Evolutionary conservation across 768 basidiomycete species (phyloP).

Genomic region (Filobasidium wieringae): DNA sequence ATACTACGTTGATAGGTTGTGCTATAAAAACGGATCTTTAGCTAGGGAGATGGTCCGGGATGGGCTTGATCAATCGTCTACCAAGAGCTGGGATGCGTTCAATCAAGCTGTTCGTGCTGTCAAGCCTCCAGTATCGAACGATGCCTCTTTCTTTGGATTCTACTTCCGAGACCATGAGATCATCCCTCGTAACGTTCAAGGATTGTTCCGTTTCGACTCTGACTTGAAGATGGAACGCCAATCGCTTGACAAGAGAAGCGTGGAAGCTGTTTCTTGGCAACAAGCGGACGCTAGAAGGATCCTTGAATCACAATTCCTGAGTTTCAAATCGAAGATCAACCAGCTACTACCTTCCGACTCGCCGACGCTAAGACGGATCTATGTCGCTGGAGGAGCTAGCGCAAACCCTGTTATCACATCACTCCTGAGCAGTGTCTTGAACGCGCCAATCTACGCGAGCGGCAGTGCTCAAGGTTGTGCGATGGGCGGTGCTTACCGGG

Average conservation of each 20-base stretch:
- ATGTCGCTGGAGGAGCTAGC: conserved; percentile 68
- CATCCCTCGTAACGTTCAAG: conserved; percentile 64
- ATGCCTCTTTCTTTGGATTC: conserved; percentile 45
- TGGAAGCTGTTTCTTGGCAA: background rate
- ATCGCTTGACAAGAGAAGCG: conserved; percentile 16
- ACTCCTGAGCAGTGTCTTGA: conserved; percentile 65
- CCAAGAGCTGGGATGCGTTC: conserved; percentile 54
- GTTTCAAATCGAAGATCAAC: conserved; percentile 64
- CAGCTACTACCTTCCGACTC: conserved; percentile 32
- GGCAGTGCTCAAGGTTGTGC: conserved; percentile 11
- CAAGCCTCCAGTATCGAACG: conserved; percentile 33
- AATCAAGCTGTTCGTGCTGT: conserved; percentile 52
- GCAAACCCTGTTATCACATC: conserved; percentile 62
- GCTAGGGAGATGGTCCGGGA: conserved; percentile 68
- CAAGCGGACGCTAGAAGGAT: conserved; percentile 59
- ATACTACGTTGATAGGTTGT: background rate
- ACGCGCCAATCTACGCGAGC: conserved; percentile 52
- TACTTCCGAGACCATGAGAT: conserved; percentile 81
- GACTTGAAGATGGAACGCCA: conserved; percentile 13
- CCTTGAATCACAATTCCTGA: conserved; percentile 72
- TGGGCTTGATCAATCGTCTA: conserved; percentile 43
- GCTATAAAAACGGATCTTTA: conserved; percentile 48
- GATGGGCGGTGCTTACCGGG: conserved; percentile 12
- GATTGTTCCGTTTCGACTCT: conserved; percentile 44
- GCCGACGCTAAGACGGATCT: conserved; percentile 44